phyloP scores from a whole-genome alignment of 164 flowering plant species.

The Buxus sempervirens region DNA sequence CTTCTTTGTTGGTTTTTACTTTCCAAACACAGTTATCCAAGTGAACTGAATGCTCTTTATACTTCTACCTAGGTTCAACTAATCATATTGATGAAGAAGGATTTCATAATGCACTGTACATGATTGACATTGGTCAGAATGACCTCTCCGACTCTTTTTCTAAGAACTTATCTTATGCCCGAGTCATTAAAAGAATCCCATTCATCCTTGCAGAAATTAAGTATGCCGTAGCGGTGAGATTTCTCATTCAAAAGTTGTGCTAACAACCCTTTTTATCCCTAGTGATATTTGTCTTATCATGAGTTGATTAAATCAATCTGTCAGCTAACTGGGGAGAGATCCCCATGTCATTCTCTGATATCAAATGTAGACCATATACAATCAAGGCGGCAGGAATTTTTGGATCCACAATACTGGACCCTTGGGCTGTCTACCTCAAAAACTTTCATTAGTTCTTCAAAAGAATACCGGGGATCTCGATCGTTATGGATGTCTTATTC shows the following conservation, averaged over 20 bases:
- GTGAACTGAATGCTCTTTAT: background rate
- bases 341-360: background rate
- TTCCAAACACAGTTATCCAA: background rate
- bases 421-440: constrained; percentile 66
- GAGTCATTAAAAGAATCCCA: constrained; percentile 52
- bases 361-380: constrained; percentile 35
- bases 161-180: constrained; percentile 38
- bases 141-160: constrained; percentile 61
- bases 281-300: too few species aligned
- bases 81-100: constrained; percentile 31
- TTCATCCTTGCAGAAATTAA: constrained; percentile 43
- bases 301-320: background rate
- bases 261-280: too few species aligned
- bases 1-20: background rate
- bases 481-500: constrained; percentile 44
- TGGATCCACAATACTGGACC: constrained; percentile 86
- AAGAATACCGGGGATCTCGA: constrained; percentile 31
- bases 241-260: too few species aligned
- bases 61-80: constrained; percentile 23
- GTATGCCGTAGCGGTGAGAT: constrained; percentile 47
- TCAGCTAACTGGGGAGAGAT: background rate
- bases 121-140: constrained; percentile 71
- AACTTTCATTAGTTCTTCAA: constrained; percentile 34
- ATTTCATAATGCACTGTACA: constrained; percentile 54
- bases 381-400: constrained; percentile 62